These are phyloP conservation scores for Cyclaneusma minus DNA, from an alignment of 2,329 filamentous ascomycete species.

Conservation along the genomic window DNA sequence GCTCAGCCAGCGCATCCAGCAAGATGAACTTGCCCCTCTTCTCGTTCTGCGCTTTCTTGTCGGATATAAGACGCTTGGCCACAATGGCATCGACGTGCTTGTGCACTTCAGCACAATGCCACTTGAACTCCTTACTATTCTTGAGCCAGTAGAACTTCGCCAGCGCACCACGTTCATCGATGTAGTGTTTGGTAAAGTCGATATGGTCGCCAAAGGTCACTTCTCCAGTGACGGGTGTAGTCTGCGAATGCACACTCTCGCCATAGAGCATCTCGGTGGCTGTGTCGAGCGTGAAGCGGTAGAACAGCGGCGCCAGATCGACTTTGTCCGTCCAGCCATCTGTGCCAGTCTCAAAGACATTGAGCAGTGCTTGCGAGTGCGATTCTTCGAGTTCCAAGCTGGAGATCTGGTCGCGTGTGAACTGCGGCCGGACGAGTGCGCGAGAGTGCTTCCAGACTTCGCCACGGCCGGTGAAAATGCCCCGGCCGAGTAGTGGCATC, in stretches of 20 bases:
- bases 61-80: slow-evolving; percentile 4
- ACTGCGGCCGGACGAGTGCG: slow-evolving; percentile 24
- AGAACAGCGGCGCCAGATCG: slow-evolving; percentile 48
- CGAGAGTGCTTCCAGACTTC: slow-evolving; percentile 26
- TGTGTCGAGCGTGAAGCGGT: slow-evolving; percentile 41
- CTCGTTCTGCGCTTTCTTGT: slow-evolving; percentile 4
- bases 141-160: slow-evolving; percentile 28
- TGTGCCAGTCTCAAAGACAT: too few relatives aligned
- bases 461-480: slow-evolving; percentile 11
- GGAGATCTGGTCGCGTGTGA: slow-evolving; percentile 25
- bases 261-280: slow-evolving; percentile 25
- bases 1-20: slow-evolving; percentile 29
- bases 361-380: slow-evolving; percentile 20
- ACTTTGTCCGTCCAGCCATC: slow-evolving; percentile 31
- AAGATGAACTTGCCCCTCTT: slow-evolving; percentile 23
- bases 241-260: slow-evolving; percentile 15
- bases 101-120: slow-evolving; percentile 11
- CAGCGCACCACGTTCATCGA: slow-evolving; percentile 24
- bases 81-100: slow-evolving; percentile 8
- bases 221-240: slow-evolving; percentile 7
- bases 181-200: slow-evolving; percentile 14
- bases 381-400: slow-evolving; percentile 26
- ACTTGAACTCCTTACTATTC: slow-evolving; percentile 17
- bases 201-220: slow-evolving; percentile 9
- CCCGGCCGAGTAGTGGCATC: slow-evolving; percentile 12